Evolutionary conservation across 345 rosid species (phyloP).

Genomic region (Populus simonii): DNA sequence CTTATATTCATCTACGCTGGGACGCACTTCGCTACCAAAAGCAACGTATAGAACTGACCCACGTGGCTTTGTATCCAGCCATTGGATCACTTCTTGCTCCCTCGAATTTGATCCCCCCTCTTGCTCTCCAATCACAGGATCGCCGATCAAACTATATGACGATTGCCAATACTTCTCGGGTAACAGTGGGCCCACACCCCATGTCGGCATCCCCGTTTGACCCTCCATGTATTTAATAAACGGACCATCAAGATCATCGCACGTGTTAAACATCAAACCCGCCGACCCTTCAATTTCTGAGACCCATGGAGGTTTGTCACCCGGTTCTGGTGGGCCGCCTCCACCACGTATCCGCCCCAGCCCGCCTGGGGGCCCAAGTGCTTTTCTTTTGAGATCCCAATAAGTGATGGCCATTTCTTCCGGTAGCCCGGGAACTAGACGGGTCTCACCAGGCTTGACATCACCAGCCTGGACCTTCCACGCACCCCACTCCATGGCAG

Average conservation of each 20-base stretch:
- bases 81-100: slow-evolving; percentile 26
- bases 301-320: slow-evolving; percentile 39
- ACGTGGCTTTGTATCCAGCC: slow-evolving; percentile 35
- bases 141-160: slow-evolving; percentile 2
- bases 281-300: slow-evolving; percentile 10
- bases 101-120: not conserved
- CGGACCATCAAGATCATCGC: slow-evolving; percentile 34
- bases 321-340: slow-evolving; percentile 31
- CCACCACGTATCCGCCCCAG: not conserved
- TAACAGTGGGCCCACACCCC: slow-evolving; percentile 46
- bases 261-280: slow-evolving; percentile 36
- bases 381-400: slow-evolving; percentile 17
- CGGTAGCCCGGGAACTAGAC: slow-evolving; percentile 30
- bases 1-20: slow-evolving; percentile 19
- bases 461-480: slow-evolving; percentile 17
- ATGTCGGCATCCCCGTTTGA: slow-evolving; percentile 29
- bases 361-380: not conserved
- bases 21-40: slow-evolving; percentile 42
- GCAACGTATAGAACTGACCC: slow-evolving; percentile 41
- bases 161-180: slow-evolving; percentile 36
- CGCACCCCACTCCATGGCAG: slow-evolving; percentile 28
- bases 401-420: slow-evolving; percentile 29
- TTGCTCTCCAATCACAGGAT: not conserved
- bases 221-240: slow-evolving; percentile 27
- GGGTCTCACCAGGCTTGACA: slow-evolving; percentile 31